Conservation (phyloP, 2,329 filamentous ascomycete genomes). For the Aureobasidium sp. region DNA sequence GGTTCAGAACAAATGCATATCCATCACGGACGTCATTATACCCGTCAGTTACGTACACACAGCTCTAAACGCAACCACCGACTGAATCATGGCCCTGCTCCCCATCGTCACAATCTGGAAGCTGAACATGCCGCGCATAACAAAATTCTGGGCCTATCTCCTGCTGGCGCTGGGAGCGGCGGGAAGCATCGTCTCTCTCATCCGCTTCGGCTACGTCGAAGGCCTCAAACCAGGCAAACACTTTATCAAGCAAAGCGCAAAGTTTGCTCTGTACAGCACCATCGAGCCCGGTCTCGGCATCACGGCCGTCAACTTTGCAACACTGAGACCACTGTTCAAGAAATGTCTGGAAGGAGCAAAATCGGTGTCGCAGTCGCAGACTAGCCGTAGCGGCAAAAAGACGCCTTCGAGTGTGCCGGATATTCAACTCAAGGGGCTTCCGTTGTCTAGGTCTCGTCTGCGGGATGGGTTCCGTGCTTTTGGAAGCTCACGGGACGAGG, state of each 20-base stretch:
- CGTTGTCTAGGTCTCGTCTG: not conserved
- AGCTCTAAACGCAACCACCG: conserved; percentile 15
- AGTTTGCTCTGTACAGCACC: conserved; percentile 18
- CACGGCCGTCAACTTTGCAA: conserved; percentile 20
- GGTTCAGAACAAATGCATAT: conserved; percentile 13
- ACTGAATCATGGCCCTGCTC: conserved; percentile 16
- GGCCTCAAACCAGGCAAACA: conserved; percentile 4
- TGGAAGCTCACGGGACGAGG: not conserved
- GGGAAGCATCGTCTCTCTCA: conserved; percentile 17
- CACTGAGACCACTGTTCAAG: conserved; percentile 22
- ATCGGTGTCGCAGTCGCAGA: not conserved
- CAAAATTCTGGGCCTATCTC: conserved; percentile 16
- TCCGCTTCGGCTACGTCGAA: conserved; percentile 16
- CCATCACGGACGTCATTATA: not conserved
- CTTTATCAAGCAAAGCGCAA: conserved; percentile 12
- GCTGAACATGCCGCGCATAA: conserved; percentile 14
- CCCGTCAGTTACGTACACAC: conserved; percentile 16
- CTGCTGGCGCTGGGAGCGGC: conserved; percentile 15
- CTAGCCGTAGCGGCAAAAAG: not conserved
- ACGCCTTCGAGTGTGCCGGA: not conserved
- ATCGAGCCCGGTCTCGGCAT: conserved; percentile 23
- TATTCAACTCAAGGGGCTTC: conserved; percentile 4
- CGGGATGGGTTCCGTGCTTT: not conserved
- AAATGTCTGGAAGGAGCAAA: conserved; percentile 2
- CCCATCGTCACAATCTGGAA: conserved; percentile 16